phyloP scores from a whole-genome alignment of 2,329 filamentous ascomycete species.

The Penicillium corylophilum region DNA sequence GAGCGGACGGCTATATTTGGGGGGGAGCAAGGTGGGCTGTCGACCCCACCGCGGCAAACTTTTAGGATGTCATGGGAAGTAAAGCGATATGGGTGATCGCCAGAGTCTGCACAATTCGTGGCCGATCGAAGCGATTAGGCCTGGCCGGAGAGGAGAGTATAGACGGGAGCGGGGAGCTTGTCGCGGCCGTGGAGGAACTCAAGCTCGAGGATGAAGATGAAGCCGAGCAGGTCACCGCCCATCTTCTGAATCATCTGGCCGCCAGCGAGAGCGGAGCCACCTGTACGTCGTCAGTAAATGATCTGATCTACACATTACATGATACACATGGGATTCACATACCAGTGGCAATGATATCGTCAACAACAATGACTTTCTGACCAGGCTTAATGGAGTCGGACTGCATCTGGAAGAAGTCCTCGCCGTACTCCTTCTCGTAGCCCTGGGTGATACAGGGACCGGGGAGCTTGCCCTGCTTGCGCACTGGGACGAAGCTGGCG shows the following conservation, averaged over 20 bases:
- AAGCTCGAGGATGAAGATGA: constrained; percentile 93
- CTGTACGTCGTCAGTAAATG: constrained; percentile 46
- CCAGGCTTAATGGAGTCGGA: constrained; percentile 77
- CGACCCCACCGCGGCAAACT: constrained; percentile 3
- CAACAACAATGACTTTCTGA: constrained; percentile 88
- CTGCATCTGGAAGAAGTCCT: constrained; percentile 96
- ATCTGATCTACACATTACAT: not conserved
- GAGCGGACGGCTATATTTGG: not conserved
- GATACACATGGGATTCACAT: constrained; percentile 37
- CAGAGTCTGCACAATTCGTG: constrained; percentile 9
- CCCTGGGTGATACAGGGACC: constrained; percentile 80
- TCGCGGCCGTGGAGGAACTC: constrained; percentile 88
- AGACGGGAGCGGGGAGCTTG: constrained; percentile 80
- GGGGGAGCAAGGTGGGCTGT: constrained; percentile 2
- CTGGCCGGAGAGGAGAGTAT: constrained; percentile 75
- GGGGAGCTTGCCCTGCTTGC: constrained; percentile 94
- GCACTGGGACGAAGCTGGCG: constrained; percentile 85
- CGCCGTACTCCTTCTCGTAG: constrained; percentile 94
- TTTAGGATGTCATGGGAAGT: constrained; percentile 3
- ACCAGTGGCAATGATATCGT: constrained; percentile 99
- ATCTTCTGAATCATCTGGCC: constrained; percentile 82
- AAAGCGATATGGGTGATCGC: constrained; percentile 10
- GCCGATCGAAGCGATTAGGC: constrained; percentile 23
- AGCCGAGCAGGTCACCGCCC: constrained; percentile 82
- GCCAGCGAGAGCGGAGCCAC: constrained; percentile 86